Evolutionary conservation across 129 eudicot species (phyloP).

Genomic region (Centaurea solstitialis): DNA sequence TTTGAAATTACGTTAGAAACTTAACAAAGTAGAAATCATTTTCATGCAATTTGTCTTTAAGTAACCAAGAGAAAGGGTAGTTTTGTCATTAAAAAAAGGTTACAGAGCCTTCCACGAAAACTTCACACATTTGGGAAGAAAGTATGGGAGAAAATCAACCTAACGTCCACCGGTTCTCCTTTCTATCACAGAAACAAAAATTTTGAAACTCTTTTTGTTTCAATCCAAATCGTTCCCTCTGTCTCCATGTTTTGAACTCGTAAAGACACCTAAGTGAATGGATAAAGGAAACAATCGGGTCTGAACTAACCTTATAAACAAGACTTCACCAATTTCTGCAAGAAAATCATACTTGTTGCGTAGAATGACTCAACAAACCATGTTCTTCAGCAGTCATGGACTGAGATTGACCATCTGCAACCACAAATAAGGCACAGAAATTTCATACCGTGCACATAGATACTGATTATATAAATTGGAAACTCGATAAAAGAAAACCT

Average conservation of each 20-base stretch:
- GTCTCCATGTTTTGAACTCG: not conserved
- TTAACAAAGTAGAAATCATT: not conserved
- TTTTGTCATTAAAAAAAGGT: not conserved
- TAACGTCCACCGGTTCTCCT: not conserved
- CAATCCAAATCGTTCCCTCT: not conserved
- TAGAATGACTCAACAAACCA: slow-evolving; percentile 21
- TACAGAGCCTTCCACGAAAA: not conserved
- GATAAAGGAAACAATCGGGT: not conserved
- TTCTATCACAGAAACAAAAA: too few relatives aligned
- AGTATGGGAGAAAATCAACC: not conserved
- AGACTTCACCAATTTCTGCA: slow-evolving; percentile 6
- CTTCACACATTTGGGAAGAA: not conserved
- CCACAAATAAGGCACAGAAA: not conserved
- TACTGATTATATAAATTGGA: not conserved
- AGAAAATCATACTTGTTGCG: slow-evolving; percentile 30
- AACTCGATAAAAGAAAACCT: not conserved
- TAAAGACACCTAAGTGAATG: not conserved
- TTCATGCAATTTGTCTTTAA: not conserved
- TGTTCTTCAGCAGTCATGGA: slow-evolving; percentile 36
- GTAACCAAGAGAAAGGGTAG: not conserved
- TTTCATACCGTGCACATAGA: not conserved
- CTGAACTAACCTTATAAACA: slow-evolving; percentile 24
- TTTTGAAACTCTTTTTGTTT: too few relatives aligned
- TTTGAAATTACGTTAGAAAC: not conserved
- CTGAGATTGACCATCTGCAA: slow-evolving; percentile 33